Evolutionary conservation across 148 eudicot genomes (phyloP).

Genomic region (Camellia sinensis): DNA sequence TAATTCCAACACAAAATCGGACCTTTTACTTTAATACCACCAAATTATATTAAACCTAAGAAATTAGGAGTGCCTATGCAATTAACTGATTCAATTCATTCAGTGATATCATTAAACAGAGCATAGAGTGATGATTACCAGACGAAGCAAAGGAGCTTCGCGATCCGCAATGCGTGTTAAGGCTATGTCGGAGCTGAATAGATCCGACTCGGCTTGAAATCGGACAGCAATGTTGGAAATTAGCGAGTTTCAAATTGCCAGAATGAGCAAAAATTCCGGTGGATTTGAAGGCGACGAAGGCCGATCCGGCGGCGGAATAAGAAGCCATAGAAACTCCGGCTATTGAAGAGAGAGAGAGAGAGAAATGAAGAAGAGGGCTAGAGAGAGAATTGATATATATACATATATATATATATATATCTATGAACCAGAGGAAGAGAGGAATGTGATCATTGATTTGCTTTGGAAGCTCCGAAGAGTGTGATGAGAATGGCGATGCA

Average conservation of each 20-base stretch:
- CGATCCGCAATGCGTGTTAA: conserved; percentile 27
- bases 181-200: conserved; percentile 22
- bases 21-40: not conserved
- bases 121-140: conserved; percentile 19
- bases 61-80: not conserved
- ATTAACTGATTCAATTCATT: not conserved
- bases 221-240: conserved; percentile 18
- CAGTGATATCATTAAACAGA: not conserved
- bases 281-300: conserved; percentile 39
- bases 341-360: not conserved
- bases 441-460: not conserved
- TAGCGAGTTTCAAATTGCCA: conserved; percentile 28
- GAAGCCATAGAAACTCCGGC: conserved; percentile 32
- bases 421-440: not conserved
- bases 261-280: conserved; percentile 24
- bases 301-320: conserved; percentile 39
- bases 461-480: conserved; percentile 3
- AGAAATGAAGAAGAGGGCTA: conserved; percentile 7
- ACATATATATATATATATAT: conserved; percentile 4
- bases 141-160: conserved; percentile 32
- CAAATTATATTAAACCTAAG: not conserved
- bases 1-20: not conserved
- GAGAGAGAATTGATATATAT: conserved; percentile 6
- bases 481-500: conserved; percentile 10
- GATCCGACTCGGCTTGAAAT: conserved; percentile 13